Evolutionary conservation across 441 rosid species (phyloP).

Genomic region (Raphanus hybrid): DNA sequence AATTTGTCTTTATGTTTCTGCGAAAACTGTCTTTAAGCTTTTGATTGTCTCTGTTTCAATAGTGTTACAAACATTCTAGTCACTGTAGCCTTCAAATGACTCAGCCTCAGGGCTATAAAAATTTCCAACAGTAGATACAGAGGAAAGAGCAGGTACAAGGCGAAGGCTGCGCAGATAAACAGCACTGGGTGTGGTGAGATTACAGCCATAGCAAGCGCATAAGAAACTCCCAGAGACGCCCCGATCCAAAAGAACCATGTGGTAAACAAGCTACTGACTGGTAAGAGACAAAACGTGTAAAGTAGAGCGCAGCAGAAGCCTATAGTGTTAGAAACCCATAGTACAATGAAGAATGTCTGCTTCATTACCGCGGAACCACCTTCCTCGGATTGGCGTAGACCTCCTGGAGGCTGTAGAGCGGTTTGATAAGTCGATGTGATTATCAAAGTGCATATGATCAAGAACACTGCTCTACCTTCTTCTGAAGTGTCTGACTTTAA

Average conservation of each 20-base stretch:
- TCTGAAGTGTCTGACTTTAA: not conserved
- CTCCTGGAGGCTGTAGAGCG: not conserved
- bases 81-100: constrained; percentile 6
- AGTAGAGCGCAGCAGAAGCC: not conserved
- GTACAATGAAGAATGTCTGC: not conserved
- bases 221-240: constrained; percentile 1
- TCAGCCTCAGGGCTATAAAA: not conserved
- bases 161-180: not conserved
- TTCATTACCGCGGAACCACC: constrained; percentile 4
- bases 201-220: constrained; percentile 1
- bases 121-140: constrained; percentile 1
- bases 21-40: constrained; percentile 19
- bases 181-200: constrained; percentile 1
- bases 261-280: constrained; percentile 5
- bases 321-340: not conserved
- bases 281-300: constrained; percentile 13
- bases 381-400: not conserved
- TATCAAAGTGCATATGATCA: constrained; percentile 14
- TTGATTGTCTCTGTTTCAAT: not conserved
- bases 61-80: constrained; percentile 3
- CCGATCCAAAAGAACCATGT: constrained; percentile 11
- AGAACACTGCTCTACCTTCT: constrained; percentile 5
- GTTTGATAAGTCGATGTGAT: not conserved
- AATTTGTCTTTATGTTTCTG: constrained; percentile 23
- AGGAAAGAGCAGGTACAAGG: constrained; percentile 13